Evolutionary conservation across 805 yeast species (phyloP), one percentile per base, ranked within the genome.

Genomic region (Wickerhamomyces queroliae): DNA sequence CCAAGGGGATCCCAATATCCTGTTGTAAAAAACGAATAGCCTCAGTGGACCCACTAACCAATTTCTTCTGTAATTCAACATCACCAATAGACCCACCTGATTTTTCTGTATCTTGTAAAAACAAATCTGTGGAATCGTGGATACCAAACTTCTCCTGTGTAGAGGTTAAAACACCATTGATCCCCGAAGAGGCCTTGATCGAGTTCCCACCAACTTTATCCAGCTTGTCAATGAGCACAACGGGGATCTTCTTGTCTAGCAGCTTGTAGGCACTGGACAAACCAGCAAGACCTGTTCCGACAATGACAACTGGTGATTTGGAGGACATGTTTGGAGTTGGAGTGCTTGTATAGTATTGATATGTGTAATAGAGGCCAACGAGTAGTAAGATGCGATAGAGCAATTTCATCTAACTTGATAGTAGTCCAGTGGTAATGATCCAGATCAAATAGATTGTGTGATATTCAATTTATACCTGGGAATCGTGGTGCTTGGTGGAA

Each of bases 211-310:
- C 83, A 25, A 74, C 52, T 22, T 62, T 61, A 12, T 57, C 58
- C 0, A 69, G 58, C 47, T 78, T 78, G 39, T 78, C 83, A 3
- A 78, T 39, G 7, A 78, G 41, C 0, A 67, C 50, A 4, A 77
- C 74, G 1, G 72, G 66, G 18, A 62, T 44, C 12, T 69, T 67
- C 19, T 56, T 45, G 30, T 64, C 56, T 19, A 62, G 48, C 6
- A 84, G 64, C 7, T 68, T 71, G n/a, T 70, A 59, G 0, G 90
- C 85, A 0, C 91, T 78, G 42, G 83, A 78, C 16, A 84, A 58
- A 0, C 95, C 96, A 2, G 95, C 67, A 11, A 84, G 74, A 0
- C 95, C 95, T 4, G 81, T 88, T 0, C 96, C 96, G 13, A 87
- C 67, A n/a, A 87, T 69, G 2, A 80, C 68, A 5, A 66, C 69